These are phyloP conservation scores for Globisporangium cylindrosporum DNA, from an alignment of 352 stramenopile species.

Conservation along the genomic window DNA sequence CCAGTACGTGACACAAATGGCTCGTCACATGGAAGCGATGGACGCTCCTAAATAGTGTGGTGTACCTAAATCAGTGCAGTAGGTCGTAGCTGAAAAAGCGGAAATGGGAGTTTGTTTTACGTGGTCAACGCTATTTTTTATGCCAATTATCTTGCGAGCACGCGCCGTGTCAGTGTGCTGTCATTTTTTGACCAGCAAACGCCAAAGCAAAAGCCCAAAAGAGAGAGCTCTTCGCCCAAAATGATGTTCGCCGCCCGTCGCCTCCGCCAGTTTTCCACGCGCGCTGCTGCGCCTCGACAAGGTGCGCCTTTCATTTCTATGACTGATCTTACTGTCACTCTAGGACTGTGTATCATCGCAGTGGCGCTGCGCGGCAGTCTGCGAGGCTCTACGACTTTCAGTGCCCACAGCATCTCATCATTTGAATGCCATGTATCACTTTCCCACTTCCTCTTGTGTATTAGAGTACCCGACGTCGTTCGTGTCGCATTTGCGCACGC, in stretches of 20 bases:
- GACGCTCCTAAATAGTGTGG: slow-evolving; percentile 9
- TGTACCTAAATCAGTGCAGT: background rate
- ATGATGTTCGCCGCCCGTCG: slow-evolving; percentile 34
- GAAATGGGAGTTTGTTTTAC: background rate
- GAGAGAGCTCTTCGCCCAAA: background rate
- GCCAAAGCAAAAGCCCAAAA: slow-evolving; percentile 3
- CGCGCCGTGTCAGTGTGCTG: background rate
- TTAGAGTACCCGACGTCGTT: slow-evolving; percentile 82
- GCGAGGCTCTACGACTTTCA: background rate
- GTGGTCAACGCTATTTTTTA: background rate
- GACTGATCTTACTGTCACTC: background rate
- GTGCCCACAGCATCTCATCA: background rate
- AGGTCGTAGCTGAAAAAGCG: background rate
- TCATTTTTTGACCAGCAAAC: slow-evolving; percentile 15
- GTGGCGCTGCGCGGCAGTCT: background rate
- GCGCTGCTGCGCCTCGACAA: slow-evolving; percentile 29
- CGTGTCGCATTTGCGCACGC: slow-evolving; percentile 66
- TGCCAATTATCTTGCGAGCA: background rate
- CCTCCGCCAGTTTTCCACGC: slow-evolving; percentile 42
- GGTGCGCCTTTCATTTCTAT: slow-evolving; percentile 19
- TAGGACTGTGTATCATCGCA: too few species aligned
- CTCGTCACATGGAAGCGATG: slow-evolving; percentile 15
- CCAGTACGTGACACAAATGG: slow-evolving; percentile 38
- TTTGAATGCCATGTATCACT: background rate
- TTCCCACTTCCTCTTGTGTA: background rate